phyloP scores from a whole-genome alignment of 176 grass and related monocot species.

The Carex myosuroides region DNA sequence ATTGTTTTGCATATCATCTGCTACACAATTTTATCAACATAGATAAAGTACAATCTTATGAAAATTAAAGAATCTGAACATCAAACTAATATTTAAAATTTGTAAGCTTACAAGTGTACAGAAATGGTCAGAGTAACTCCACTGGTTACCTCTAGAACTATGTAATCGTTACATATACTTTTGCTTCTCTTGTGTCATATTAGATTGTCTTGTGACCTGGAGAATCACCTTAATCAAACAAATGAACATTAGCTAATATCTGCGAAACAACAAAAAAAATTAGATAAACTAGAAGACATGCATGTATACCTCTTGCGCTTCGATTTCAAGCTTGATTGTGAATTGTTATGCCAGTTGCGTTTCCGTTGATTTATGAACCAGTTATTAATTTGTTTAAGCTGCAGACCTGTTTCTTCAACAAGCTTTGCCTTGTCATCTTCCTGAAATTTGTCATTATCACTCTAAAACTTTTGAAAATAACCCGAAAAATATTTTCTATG shows the following conservation, averaged over 20 bases:
- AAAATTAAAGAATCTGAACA: constrained; percentile 10
- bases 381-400: constrained; percentile 99
- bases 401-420: constrained; percentile 95
- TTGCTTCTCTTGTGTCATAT: constrained; percentile 13
- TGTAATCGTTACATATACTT: constrained; percentile 9
- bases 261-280: neutral
- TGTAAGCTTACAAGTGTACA: constrained; percentile 19
- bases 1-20: constrained; percentile 3
- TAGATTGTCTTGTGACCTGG: constrained; percentile 25
- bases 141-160: constrained; percentile 18
- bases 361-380: constrained; percentile 99
- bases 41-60: constrained; percentile 7
- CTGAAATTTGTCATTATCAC: constrained; percentile 27
- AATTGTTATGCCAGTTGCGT: constrained; percentile 98
- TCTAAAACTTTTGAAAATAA: neutral
- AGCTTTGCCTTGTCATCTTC: constrained; percentile 99
- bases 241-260: constrained; percentile 1
- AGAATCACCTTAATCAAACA: constrained; percentile 8
- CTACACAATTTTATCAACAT: constrained; percentile 11
- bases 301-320: constrained; percentile 81
- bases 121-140: constrained; percentile 24
- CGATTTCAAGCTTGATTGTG: constrained; percentile 88
- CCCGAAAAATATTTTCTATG: neutral
- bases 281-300: neutral
- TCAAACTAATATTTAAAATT: constrained; percentile 2